phyloP scores from a whole-genome alignment of 2,329 filamentous ascomycete genomes.

The Trichothecium sympodiale region DNA sequence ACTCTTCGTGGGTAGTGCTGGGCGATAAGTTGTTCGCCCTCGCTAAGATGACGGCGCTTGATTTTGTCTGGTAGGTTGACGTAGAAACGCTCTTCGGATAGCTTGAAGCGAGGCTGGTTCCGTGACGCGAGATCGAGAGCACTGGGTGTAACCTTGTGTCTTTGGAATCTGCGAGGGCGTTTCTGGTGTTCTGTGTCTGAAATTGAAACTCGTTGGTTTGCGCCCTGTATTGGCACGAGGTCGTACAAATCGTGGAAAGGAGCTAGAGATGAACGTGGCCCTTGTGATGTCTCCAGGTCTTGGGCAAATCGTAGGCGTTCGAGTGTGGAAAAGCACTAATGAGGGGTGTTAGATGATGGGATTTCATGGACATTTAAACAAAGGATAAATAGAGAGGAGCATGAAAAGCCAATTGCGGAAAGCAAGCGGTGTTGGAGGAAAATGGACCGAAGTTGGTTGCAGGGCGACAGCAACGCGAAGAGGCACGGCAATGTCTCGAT shows the following conservation, averaged over 20 bases:
- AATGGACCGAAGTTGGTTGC: slow-evolving; percentile 3
- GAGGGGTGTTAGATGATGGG: slow-evolving; percentile 5
- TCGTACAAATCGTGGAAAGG: too few relatives aligned
- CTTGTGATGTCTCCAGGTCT: slow-evolving; percentile 9
- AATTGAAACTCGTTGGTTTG: background rate
- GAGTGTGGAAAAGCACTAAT: slow-evolving; percentile 61
- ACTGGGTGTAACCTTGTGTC: slow-evolving; percentile 13
- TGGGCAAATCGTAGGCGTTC: slow-evolving; percentile 59
- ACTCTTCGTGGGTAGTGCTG: slow-evolving; percentile 23
- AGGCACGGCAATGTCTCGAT: slow-evolving; percentile 4
- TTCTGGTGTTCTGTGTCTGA: slow-evolving; percentile 1
- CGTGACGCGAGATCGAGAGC: slow-evolving; percentile 12
- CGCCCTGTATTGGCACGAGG: slow-evolving; percentile 2
- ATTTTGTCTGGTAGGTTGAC: slow-evolving; percentile 62
- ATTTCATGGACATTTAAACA: slow-evolving; percentile 4
- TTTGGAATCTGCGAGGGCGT: slow-evolving; percentile 8
- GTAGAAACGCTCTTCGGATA: slow-evolving; percentile 56
- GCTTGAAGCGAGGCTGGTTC: slow-evolving; percentile 25
- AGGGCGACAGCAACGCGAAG: slow-evolving; percentile 4
- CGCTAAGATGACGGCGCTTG: slow-evolving; percentile 57
- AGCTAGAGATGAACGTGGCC: too few relatives aligned
- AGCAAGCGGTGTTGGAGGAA: slow-evolving; percentile 2
- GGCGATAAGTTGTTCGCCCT: slow-evolving; percentile 58
- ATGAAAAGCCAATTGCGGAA: slow-evolving; percentile 1
- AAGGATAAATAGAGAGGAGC: slow-evolving; percentile 1